Conservation (phyloP, 2,329 filamentous ascomycete genomes). For the Cercospora sojina region DNA sequence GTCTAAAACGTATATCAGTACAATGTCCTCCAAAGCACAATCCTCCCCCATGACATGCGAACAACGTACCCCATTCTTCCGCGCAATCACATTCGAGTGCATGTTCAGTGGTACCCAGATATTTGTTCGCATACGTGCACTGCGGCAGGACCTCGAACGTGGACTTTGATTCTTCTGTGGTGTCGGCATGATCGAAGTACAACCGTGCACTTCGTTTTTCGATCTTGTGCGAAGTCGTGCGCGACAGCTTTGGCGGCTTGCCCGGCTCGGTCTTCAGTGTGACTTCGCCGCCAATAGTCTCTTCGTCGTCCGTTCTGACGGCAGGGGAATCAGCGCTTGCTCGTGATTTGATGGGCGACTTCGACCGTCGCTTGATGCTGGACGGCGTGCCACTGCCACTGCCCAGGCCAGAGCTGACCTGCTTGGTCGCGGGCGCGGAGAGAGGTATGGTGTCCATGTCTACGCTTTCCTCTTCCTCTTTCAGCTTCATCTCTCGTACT, state of each 20-base stretch:
- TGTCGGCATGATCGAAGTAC: slow-evolving; percentile 73
- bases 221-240: slow-evolving; percentile 71
- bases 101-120: slow-evolving; percentile 86
- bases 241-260: slow-evolving; percentile 68
- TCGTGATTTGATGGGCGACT: slow-evolving; percentile 30
- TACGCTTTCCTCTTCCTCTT: slow-evolving; percentile 40
- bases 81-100: slow-evolving; percentile 93
- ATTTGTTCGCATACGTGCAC: slow-evolving; percentile 88
- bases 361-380: slow-evolving; percentile 26
- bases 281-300: slow-evolving; percentile 60
- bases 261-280: slow-evolving; percentile 63
- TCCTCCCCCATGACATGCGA: neutral
- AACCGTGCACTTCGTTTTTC: slow-evolving; percentile 62
- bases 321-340: slow-evolving; percentile 41
- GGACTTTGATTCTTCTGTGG: slow-evolving; percentile 70
- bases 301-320: slow-evolving; percentile 47
- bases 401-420: slow-evolving; percentile 28
- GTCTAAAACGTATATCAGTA: slow-evolving; percentile 43
- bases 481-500: slow-evolving; percentile 48
- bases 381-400: slow-evolving; percentile 29
- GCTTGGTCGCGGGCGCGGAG: slow-evolving; percentile 27
- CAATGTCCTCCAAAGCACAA: neutral
- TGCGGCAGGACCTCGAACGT: slow-evolving; percentile 79
- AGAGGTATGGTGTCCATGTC: slow-evolving; percentile 32
- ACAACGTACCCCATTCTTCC: slow-evolving; percentile 84